These are phyloP conservation scores for Ochetophila trinervis DNA, from an alignment of 306 rosid genomes.

Conservation along the genomic window DNA sequence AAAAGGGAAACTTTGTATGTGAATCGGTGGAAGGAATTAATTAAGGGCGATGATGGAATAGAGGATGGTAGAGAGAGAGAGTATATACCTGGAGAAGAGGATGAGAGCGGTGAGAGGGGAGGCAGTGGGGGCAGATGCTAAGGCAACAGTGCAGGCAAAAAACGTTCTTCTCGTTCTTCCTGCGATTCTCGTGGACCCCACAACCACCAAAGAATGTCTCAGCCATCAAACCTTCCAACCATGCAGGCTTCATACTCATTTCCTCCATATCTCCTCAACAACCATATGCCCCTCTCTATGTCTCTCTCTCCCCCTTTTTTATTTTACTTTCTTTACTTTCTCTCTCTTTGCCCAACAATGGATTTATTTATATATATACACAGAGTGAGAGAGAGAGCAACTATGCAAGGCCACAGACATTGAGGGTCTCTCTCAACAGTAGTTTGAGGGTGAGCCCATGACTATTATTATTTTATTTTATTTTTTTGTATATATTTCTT, in stretches of 20 bases:
- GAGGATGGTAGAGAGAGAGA: too few relatives aligned
- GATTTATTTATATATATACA: neutral
- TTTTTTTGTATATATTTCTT: neutral
- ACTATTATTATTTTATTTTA: constrained; percentile 4
- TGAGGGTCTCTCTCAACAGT: constrained; percentile 2
- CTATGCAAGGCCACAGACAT: neutral
- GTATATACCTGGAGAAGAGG: constrained; percentile 84
- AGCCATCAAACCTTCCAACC: constrained; percentile 72
- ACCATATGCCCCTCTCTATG: constrained; percentile 3
- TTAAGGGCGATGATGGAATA: too few relatives aligned
- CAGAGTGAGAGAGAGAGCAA: neutral
- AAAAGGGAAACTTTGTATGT: too few relatives aligned
- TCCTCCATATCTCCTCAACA: constrained; percentile 7
- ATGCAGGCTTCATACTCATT: constrained; percentile 71
- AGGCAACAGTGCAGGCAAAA: constrained; percentile 89
- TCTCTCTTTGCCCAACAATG: neutral
- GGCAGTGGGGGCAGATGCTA: constrained; percentile 92
- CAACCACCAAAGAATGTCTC: constrained; percentile 92
- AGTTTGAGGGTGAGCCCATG: neutral
- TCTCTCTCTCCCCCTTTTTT: neutral
- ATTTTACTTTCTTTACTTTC: neutral
- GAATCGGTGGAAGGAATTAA: too few relatives aligned
- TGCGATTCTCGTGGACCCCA: constrained; percentile 72
- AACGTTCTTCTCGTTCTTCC: constrained; percentile 97
- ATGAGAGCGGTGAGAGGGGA: constrained; percentile 66